phyloP scores from a whole-genome alignment of 148 eudicot species.

The Fagopyrum esculentum region DNA sequence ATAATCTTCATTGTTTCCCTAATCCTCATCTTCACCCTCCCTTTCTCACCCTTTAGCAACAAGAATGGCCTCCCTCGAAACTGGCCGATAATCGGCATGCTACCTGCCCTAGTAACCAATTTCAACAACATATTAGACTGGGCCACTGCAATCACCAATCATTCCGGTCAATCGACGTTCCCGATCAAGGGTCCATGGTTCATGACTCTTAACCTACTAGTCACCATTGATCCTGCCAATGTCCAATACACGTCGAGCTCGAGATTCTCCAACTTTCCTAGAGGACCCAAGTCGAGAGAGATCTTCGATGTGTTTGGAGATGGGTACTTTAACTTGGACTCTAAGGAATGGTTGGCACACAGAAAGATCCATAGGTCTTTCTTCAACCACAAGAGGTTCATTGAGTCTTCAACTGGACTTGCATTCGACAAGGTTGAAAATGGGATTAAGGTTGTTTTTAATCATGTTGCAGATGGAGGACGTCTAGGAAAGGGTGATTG shows the following conservation, averaged over 20 bases:
- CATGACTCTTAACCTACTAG: conserved; percentile 15
- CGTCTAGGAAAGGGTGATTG: neutral
- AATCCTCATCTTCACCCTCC: neutral
- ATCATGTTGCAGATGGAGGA: neutral
- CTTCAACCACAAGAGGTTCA: conserved; percentile 17
- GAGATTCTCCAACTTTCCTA: conserved; percentile 23
- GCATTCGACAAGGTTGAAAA: conserved; percentile 14
- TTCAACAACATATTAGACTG: neutral
- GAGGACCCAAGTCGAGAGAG: conserved; percentile 8
- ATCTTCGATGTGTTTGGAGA: conserved; percentile 31
- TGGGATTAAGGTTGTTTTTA: conserved; percentile 19
- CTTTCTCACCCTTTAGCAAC: conserved; percentile 13
- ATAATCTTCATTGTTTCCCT: neutral
- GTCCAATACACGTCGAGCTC: conserved; percentile 20
- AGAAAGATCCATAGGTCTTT: conserved; percentile 22
- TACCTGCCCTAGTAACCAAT: conserved; percentile 5
- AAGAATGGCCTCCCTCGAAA: conserved; percentile 24
- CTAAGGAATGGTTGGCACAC: conserved; percentile 24
- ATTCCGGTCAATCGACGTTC: neutral
- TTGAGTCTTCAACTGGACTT: neutral
- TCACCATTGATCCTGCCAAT: conserved; percentile 34
- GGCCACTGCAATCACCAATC: neutral
- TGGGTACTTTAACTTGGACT: conserved; percentile 28
- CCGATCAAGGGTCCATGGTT: conserved; percentile 21
- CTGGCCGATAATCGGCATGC: conserved; percentile 19